Conservation (phyloP, 345 rosid genomes). For the Linum lewisii region DNA sequence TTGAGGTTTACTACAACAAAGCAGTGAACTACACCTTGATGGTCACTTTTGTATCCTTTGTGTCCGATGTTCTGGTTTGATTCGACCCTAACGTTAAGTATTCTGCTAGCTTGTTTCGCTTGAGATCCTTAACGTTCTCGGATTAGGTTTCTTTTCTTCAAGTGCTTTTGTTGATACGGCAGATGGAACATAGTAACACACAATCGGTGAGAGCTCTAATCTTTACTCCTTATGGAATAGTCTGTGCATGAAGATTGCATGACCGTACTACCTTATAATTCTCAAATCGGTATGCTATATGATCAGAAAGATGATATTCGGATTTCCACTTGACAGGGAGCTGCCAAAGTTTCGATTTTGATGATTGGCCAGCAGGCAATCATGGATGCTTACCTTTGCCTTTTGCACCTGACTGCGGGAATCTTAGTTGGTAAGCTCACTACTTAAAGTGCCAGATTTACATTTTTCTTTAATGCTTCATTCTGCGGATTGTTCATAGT, state of each 20-base stretch:
- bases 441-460: conserved; percentile 1
- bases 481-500: background rate
- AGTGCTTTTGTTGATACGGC: conserved; percentile 86
- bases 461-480: background rate
- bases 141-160: conserved; percentile 84
- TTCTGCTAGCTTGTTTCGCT: conserved; percentile 10
- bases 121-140: conserved; percentile 48
- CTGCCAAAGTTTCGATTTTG: conserved; percentile 90
- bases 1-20: conserved; percentile 90
- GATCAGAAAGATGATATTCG: conserved; percentile 12
- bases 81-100: background rate
- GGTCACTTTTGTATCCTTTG: conserved; percentile 99
- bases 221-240: conserved; percentile 2
- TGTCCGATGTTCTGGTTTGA: background rate
- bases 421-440: conserved; percentile 71
- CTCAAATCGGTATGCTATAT: background rate
- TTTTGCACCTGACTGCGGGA: conserved; percentile 90
- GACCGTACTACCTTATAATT: background rate
- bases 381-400: conserved; percentile 98
- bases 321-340: conserved; percentile 53
- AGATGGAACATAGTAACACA: conserved; percentile 97
- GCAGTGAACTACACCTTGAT: conserved; percentile 97
- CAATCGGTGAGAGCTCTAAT: conserved; percentile 59
- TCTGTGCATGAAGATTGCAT: conserved; percentile 9
- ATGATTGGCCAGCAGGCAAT: conserved; percentile 97